Evolutionary conservation across 805 yeast genomes (phyloP).

Genomic region (Metschnikowia noctiluminum): DNA sequence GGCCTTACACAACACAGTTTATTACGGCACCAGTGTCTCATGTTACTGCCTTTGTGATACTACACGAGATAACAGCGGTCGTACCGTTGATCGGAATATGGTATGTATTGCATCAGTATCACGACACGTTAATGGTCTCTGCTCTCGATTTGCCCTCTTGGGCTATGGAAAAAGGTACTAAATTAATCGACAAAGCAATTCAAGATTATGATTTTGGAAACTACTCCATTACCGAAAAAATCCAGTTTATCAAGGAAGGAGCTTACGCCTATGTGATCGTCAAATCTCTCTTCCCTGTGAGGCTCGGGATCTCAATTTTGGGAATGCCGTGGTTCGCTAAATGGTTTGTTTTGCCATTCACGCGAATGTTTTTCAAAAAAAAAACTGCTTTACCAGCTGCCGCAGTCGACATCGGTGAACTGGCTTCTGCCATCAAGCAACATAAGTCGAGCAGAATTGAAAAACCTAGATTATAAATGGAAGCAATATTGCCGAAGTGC

Average conservation of each 20-base stretch:
- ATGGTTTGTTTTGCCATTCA: constrained; percentile 47
- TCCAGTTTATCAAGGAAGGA: constrained; percentile 61
- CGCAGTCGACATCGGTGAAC: constrained; percentile 1
- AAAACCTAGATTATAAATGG: constrained; percentile 33
- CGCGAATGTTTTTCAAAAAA: constrained; percentile 14
- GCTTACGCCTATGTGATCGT: constrained; percentile 72
- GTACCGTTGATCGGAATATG: constrained; percentile 66
- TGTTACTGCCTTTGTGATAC: constrained; percentile 58
- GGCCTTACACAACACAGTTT: constrained; percentile 49
- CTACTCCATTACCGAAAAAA: constrained; percentile 47
- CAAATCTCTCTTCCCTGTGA: constrained; percentile 53
- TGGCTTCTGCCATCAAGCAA: constrained; percentile 5
- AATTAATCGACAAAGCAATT: constrained; percentile 52
- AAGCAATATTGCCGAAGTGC: background rate
- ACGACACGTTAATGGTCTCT: constrained; percentile 45
- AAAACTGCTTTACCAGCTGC: background rate
- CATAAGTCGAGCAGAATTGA: constrained; percentile 24
- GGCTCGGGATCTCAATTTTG: constrained; percentile 48
- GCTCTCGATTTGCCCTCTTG: constrained; percentile 51
- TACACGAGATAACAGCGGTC: constrained; percentile 76
- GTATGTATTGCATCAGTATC: constrained; percentile 57
- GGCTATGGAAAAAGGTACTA: constrained; percentile 58
- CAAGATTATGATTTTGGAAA: constrained; percentile 32
- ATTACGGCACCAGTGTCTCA: constrained; percentile 57
- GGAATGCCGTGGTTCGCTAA: constrained; percentile 59